Evolutionary conservation across 805 yeast species (phyloP), one percentile per base, ranked within the genome.

Genomic region (Wickerhamiella sergipiensis): DNA sequence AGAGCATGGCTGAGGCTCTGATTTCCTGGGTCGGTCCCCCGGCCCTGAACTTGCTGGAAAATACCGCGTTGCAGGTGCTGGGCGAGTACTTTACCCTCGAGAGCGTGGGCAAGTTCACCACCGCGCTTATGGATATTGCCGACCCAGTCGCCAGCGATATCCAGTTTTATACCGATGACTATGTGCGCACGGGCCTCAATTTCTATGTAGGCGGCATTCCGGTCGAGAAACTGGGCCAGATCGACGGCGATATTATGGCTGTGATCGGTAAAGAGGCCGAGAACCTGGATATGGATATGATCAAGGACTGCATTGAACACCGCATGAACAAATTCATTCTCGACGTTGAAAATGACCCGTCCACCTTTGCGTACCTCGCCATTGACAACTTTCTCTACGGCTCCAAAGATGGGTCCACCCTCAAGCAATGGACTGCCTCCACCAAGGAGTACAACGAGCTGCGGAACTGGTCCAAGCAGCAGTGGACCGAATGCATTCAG

Each of bases 11-110:
- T 38, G 92, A 85, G 59, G 60, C 86, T 1, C 60, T 74, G 17
- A 66, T 92, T 23, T 71, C 84, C 2, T 89, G 95, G 90, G 73
- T 85, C 47, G 97, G 97, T 7, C 95, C 95, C 8, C 68, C 71
- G 13, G 76, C 75, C 39, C 61, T 66, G 9, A 77, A 82, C 43
- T 62, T 71, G 13, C 61, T 79, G 19, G 69, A 68, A 6, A 80
- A 78, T 61, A 71, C 81, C 42, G 97, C 96, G 0, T 64, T 87
- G 19, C 83, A 84, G 47, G 72, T 83, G 48, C 57, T 92, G 15
- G 76, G 87, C 18, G 73, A 77, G 24, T 92, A 90, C 63, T 73
- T 90, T 49, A 79, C 94, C 4, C 83, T 80, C 47, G 77, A 83
- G 2, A 79, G 95, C 0, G 78, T 86, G 45, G 84, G 97, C 1